Percentiles rank a stretch among this genome's conserved stretches.
Conservation (phyloP, 2,329 filamentous ascomycete genomes). For the Neofusicoccum umdonicola region DNA sequence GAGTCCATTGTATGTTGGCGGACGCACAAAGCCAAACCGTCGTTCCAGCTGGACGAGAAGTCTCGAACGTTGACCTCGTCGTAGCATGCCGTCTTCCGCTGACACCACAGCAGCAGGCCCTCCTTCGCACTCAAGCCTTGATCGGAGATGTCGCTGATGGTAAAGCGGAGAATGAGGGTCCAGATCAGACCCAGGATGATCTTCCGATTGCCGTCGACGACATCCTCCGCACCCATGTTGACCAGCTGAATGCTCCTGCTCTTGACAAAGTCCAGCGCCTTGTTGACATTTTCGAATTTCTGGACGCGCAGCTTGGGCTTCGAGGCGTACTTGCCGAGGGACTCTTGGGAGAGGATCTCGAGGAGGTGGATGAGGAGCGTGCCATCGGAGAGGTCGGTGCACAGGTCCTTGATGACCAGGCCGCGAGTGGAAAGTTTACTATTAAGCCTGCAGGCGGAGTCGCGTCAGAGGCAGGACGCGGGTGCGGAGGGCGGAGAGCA, state of each 20-base stretch:
- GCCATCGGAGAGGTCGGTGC: slow-evolving; percentile 87
- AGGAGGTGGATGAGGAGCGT: slow-evolving; percentile 95
- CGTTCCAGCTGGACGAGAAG: slow-evolving; percentile 95
- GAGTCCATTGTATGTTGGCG: background rate
- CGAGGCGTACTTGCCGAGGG: slow-evolving; percentile 92
- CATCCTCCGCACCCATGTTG: slow-evolving; percentile 97
- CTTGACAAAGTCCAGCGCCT: slow-evolving; percentile 90
- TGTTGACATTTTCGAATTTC: slow-evolving; percentile 96
- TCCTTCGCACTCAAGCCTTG: slow-evolving; percentile 98
- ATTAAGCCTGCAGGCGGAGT: slow-evolving; percentile 69
- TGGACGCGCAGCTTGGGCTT: slow-evolving; percentile 96
- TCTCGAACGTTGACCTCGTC: slow-evolving; percentile 94
- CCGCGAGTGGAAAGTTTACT: slow-evolving; percentile 81
- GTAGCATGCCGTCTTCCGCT: slow-evolving; percentile 97
- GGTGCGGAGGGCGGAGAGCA: background rate
- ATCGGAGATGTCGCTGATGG: slow-evolving; percentile 97
- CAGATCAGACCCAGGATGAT: slow-evolving; percentile 97
- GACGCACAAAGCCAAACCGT: slow-evolving; percentile 81
- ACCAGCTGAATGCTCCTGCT: slow-evolving; percentile 91
- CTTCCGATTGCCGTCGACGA: slow-evolving; percentile 96
- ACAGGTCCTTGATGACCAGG: slow-evolving; percentile 81
- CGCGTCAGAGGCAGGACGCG: slow-evolving; percentile 10
- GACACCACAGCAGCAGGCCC: slow-evolving; percentile 92
- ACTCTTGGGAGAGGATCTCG: slow-evolving; percentile 92
- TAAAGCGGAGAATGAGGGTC: slow-evolving; percentile 97